phyloP scores from a whole-genome alignment of 805 yeast genomes.

The Citeromyces nyonsensis region DNA sequence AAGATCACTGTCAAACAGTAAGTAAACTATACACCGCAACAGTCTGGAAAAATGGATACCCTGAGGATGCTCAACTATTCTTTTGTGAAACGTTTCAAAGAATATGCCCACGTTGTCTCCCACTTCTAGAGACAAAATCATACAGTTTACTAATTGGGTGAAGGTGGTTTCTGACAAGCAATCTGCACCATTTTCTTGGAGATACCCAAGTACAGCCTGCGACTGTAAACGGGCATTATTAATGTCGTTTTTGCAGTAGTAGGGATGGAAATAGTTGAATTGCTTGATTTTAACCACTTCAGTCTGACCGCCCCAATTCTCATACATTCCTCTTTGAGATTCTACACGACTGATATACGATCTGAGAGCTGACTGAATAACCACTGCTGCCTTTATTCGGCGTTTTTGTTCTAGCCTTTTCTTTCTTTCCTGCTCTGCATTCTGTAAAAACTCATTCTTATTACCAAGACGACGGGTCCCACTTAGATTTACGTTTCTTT shows the following conservation, averaged over 20 bases:
- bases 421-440: slow-evolving; percentile 50
- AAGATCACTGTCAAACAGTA: too few relatives aligned
- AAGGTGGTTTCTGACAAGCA: too few relatives aligned
- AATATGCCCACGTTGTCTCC: too few relatives aligned
- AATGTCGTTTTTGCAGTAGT: slow-evolving; percentile 1
- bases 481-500: slow-evolving; percentile 34
- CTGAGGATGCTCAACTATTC: too few relatives aligned
- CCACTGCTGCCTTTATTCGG: slow-evolving; percentile 28
- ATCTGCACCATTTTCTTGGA: too few relatives aligned
- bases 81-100: too few relatives aligned
- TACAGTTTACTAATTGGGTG: too few relatives aligned
- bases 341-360: slow-evolving; percentile 17
- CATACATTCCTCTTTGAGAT: slow-evolving; percentile 9
- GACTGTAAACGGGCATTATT: too few relatives aligned
- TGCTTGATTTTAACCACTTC: slow-evolving; percentile 1
- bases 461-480: slow-evolving; percentile 12
- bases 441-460: slow-evolving; percentile 33
- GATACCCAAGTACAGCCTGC: too few relatives aligned
- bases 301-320: slow-evolving; percentile 10
- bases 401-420: slow-evolving; percentile 42
- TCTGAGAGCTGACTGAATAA: slow-evolving; percentile 34
- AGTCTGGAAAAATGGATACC: too few relatives aligned
- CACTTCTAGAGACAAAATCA: too few relatives aligned
- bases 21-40: too few relatives aligned
- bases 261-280: not conserved